phyloP scores from a whole-genome alignment of 228 moss, liverwort and hornwort species.

The Sphagnum fallax region DNA sequence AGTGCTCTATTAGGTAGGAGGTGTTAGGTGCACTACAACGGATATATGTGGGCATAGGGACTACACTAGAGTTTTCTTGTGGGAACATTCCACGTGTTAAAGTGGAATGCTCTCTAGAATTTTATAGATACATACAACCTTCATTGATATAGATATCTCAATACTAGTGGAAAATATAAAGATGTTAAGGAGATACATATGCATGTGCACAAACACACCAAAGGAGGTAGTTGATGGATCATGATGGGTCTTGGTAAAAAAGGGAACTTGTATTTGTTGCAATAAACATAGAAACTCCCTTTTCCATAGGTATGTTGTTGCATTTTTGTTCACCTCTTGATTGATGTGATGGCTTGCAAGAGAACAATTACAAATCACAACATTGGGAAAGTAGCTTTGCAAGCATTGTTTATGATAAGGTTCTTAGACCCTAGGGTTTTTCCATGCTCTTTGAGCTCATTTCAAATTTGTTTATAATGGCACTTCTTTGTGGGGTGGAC shows the following conservation, averaged over 20 bases:
- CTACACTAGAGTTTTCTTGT: background rate
- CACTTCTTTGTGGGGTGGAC: slow-evolving; percentile 11
- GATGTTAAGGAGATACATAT: background rate
- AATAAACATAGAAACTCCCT: slow-evolving; percentile 69
- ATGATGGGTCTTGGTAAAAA: slow-evolving; percentile 61
- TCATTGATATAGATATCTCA: no score
- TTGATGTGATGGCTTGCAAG: no score
- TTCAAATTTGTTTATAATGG: no score
- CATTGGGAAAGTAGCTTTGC: no score
- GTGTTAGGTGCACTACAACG: slow-evolving; percentile 72
- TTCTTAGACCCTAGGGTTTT: no score
- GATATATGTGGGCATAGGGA: slow-evolving; percentile 66
- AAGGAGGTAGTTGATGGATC: slow-evolving; percentile 61
- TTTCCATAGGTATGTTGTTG: slow-evolving; percentile 57
- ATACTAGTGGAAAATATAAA: background rate
- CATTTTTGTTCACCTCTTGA: background rate
- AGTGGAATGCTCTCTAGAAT: background rate
- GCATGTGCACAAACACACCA: slow-evolving; percentile 35
- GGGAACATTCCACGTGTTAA: background rate
- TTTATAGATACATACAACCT: no score
- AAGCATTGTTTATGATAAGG: no score
- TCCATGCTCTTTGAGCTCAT: no score
- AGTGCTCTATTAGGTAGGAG: slow-evolving; percentile 74
- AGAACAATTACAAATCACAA: no score
- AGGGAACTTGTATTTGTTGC: slow-evolving; percentile 69